Percentiles rank a stretch among this genome's conserved stretches.
phyloP scores from a whole-genome alignment of 1,284 basidiomycete genomes.

The Anthracocystis setariae region DNA sequence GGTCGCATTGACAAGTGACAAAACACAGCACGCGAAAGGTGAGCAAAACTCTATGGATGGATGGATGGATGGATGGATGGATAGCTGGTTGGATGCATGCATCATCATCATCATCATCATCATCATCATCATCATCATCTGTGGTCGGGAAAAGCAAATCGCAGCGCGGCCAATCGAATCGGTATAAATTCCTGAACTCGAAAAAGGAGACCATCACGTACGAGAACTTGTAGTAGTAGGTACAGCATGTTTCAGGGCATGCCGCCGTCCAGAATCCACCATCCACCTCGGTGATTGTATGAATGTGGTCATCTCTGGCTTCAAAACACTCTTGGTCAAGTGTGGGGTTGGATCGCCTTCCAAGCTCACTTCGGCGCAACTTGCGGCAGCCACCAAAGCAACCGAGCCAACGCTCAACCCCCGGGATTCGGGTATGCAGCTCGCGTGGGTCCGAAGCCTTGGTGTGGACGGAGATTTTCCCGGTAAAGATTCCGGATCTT shows the following conservation, averaged over 20 bases:
- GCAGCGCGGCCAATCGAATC: background rate
- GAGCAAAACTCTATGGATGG: background rate
- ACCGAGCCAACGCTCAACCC: constrained; percentile 1
- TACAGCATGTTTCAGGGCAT: background rate
- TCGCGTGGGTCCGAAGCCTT: constrained; percentile 4
- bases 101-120: no score
- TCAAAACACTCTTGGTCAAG: no score
- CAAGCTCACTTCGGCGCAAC: background rate
- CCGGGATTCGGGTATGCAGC: constrained; percentile 33
- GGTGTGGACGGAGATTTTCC: constrained; percentile 2
- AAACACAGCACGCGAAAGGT: no score
- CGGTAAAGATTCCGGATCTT: constrained; percentile 11
- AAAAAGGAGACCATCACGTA: constrained; percentile 14
- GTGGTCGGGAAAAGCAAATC: no score
- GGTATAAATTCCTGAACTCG: background rate
- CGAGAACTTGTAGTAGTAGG: constrained; percentile 9
- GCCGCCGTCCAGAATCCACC: background rate
- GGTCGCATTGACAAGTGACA: no score
- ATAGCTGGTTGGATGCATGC: background rate
- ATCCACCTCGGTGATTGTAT: background rate
- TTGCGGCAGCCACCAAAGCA: background rate
- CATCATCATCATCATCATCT: no score
- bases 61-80: background rate
- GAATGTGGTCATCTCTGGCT: no score
- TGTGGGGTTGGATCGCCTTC: no score